Evolutionary conservation across 2,329 filamentous ascomycete species (phyloP).

Genomic region (Davidsoniella neocaledoniae): DNA sequence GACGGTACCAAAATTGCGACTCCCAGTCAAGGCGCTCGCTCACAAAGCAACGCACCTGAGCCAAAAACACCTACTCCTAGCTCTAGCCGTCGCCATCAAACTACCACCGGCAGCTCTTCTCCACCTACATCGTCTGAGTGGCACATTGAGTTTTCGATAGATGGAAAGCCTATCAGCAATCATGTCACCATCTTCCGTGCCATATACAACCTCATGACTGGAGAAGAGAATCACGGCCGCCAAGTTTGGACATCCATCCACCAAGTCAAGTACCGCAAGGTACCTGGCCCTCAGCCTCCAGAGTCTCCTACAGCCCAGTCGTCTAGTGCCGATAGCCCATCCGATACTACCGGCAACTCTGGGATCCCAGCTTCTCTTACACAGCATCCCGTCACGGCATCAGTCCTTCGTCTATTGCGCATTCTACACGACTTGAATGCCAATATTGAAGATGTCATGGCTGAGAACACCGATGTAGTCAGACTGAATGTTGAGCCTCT

Average conservation of each 20-base stretch:
- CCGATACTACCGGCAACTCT: constrained; percentile 24
- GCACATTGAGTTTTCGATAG: constrained; percentile 91
- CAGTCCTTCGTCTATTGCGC: constrained; percentile 73
- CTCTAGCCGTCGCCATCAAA: background rate
- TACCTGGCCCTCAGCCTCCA: constrained; percentile 63
- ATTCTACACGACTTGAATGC: constrained; percentile 86
- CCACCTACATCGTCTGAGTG: constrained; percentile 39
- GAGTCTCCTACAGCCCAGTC: constrained; percentile 33
- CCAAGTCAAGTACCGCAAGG: constrained; percentile 78
- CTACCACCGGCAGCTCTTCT: background rate
- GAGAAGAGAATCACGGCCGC: constrained; percentile 28
- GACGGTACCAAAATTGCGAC: constrained; percentile 78
- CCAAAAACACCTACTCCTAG: constrained; percentile 26
- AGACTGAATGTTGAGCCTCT: constrained; percentile 66
- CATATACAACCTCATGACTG: constrained; percentile 43
- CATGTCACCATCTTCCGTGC: constrained; percentile 94
- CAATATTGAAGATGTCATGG: constrained; percentile 78
- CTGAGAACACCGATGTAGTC: constrained; percentile 54
- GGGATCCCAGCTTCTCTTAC: constrained; percentile 63
- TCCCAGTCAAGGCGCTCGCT: constrained; percentile 39
- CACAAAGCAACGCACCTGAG: too few relatives aligned
- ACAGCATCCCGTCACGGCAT: constrained; percentile 69
- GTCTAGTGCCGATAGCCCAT: background rate
- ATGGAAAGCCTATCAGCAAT: constrained; percentile 66
- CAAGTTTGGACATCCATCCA: constrained; percentile 86